Base-by-base conservation (phyloP, 495 filamentous ascomycete genomes). In the Aspergillus hancockii region DNA sequence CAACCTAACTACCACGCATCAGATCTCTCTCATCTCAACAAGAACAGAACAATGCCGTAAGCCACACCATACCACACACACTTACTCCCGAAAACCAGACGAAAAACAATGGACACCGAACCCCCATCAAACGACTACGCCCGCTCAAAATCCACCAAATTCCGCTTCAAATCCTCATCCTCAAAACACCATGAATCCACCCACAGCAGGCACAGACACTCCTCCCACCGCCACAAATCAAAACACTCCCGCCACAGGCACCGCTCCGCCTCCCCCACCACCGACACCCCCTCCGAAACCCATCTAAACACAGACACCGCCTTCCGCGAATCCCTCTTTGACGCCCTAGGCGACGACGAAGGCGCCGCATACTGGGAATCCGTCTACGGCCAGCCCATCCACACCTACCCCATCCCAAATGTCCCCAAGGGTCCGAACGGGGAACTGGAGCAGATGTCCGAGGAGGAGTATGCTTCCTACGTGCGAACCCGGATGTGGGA, bases 341-440 rank as follows among this genome's bases (percentile, higher is more conserved):
- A 98, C 72, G 94, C 94, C n/a, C 87, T 98, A 71, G 95, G 92
- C 40, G 94, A 98, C 73, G 94, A 98, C 74, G 94, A 98, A 76
- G 94, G 94, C 38, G 94, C 94, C 43, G 84, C 84, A 34, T 98
- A 91, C 77, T 98, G 94, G 94, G 88, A 96, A 69, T 82, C 85
- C 34, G 91, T 98, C 51, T 98, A 97, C 73, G 92, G 93, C 14
- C 92, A 98, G 67, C 93, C 93, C 0, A 90, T 98, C 53, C 88
- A 90, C 64, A 81, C 69, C 4, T 92, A 89, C 61, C 67, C 82
- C 1, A 61, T 71, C 0, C 77, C 79, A 0, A 65, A 70, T 2
- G 58, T 69, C 1, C 66, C 71, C 4, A 72, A 67, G 46, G 75
- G 74, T 0, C 72, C 70, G 5, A 58, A 76, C 9, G 90, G 84